Conservation (phyloP, 495 filamentous ascomycete genomes). For the Xylaria acuta region DNA sequence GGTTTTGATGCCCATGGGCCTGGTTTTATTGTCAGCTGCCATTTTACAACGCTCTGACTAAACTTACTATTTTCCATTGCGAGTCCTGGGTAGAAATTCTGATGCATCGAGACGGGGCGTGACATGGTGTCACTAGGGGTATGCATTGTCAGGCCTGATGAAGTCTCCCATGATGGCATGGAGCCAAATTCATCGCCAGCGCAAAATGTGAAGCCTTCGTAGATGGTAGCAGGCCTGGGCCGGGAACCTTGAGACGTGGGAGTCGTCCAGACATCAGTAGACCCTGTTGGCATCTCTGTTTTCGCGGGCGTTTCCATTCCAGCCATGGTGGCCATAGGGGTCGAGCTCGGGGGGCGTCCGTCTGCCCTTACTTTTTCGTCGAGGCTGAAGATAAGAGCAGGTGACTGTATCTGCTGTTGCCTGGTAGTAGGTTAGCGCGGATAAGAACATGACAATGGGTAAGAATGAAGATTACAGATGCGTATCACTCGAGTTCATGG, state of each 20-base stretch:
- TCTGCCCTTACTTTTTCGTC: constrained; percentile 49
- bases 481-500: constrained; percentile 50
- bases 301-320: constrained; percentile 46
- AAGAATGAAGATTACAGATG: constrained; percentile 47
- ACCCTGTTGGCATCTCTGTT: constrained; percentile 46
- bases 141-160: constrained; percentile 56
- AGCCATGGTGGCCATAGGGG: constrained; percentile 49
- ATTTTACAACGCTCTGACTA: constrained; percentile 27
- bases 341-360: constrained; percentile 44
- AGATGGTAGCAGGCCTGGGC: constrained; percentile 62
- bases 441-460: background rate
- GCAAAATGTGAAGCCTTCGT: constrained; percentile 65
- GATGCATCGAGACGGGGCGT: constrained; percentile 57
- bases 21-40: constrained; percentile 41
- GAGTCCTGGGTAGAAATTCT: constrained; percentile 59
- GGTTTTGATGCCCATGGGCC: constrained; percentile 58
- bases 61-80: constrained; percentile 59
- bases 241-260: constrained; percentile 50
- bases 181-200: constrained; percentile 57
- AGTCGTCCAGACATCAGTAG: constrained; percentile 53
- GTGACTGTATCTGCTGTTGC: constrained; percentile 51
- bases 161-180: constrained; percentile 61
- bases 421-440: constrained; percentile 42
- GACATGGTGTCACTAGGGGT: constrained; percentile 55
- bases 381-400: constrained; percentile 49